Evolutionary conservation across 208 protist species (phyloP), one percentile per base, ranked within the genome.

Genomic region (Crithidia acanthocephali): DNA sequence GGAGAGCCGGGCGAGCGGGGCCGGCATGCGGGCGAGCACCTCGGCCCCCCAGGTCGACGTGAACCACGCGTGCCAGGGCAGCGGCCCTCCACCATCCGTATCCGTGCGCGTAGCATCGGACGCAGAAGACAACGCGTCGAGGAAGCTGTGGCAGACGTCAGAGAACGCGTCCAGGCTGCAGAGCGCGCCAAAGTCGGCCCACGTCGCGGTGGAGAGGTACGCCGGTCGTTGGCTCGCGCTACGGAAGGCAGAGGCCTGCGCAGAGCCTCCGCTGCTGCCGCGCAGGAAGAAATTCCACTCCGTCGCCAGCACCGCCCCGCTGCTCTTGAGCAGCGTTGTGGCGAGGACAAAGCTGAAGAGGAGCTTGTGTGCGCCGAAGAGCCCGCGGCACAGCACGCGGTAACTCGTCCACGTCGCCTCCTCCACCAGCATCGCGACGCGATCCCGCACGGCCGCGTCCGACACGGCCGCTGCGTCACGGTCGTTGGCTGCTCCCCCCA

Each of bases 311-410:
- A 98, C 74, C 2, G 59, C 50, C 15, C 79, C 78, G 23, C 61
- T 70, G 59, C 82, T 85, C 44, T 87, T 81, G 63, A 92, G 81
- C 57, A 99, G 87, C 10, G 85, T 84, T 40, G 87, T 84, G 47
- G 85, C 80, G 11, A 99, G 85, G 42, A 99, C 70, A 45, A 98
- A 98, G 37, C 94, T 95, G 79, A 98, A 98, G 50, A 98, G 86
- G 32, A 97, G 79, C 85, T 98, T 98, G 87, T 98, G 88, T 20
- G 81, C 61, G 60, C 98, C 95, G 72, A 98, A 98, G 28, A 98
- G 89, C n/a, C 95, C 96, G 40, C 96, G 90, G 87, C 96, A 98
- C 33, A 98, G 84, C 28, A 91, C 96, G 53, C 80, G 83, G 76
- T 95, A 98, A 35, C 93, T 92, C 63, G 92, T 80, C 68, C 84